Base-by-base conservation (phyloP, 257 asterid genomes). In the Gentiana straminea region DNA sequence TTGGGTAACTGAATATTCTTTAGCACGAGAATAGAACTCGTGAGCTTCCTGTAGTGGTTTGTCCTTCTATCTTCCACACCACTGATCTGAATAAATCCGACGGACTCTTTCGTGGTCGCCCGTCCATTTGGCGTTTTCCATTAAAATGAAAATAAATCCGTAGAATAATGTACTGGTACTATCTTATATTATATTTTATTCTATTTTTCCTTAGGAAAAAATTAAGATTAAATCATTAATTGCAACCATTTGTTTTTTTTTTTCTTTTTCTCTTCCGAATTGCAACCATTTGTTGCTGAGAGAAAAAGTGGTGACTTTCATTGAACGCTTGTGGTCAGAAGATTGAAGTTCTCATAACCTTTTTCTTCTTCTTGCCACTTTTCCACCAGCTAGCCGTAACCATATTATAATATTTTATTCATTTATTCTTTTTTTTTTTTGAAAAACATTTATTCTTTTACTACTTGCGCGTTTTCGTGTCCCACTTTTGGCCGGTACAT, bases 321-420 rank as follows among this genome's bases (percentile, higher is more conserved):
- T 76, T 71, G 65, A 71, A 76, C 72, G 74, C 66, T 56, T 54
- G 68, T 52, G 49, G 65, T 59, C 67, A 71, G 71, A 65, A 59
- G 75, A 76, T 70, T 60, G 69, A 64, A 66, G 51, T 63, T 61
- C 74, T 62, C 53, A 35, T 68, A 73, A 63, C 78, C 76, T 69
- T 24, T 74, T 74, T 73, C 55, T 61, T 58, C 68, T 57, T 24
- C 24, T n/a, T 61, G 10, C 68, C 66, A 61, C 64, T 55, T 64
- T 71, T 41, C 46, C 9, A 41, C 46, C 9, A 7, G 9, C 9
- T 10, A 41, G 46, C 46, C 8, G 24, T 24, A 24, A 24, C 24
- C 24, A 24, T 24, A 24, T 24, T 24, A 24, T 24, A 0, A 24
- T 24, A 24, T 24, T 24, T 24, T 24, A 24, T 24, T 24, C 24